Percentiles rank a stretch among this genome's conserved stretches.
phyloP scores from a whole-genome alignment of 495 filamentous ascomycete genomes.

The Neurospora sp. region DNA sequence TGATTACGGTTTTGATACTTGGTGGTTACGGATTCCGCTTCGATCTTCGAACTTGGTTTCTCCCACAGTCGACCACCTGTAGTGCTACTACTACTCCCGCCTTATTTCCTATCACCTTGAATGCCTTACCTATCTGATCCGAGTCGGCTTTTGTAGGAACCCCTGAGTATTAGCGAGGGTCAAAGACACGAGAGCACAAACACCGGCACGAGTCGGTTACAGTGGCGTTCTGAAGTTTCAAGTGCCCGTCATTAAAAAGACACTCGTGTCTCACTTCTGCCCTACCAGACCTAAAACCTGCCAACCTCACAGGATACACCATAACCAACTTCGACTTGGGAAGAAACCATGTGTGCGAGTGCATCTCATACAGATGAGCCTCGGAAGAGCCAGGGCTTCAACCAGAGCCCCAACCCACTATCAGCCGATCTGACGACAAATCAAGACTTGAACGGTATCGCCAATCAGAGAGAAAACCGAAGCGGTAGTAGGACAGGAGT shows the following conservation, averaged over 20 bases:
- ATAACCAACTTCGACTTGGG: neutral
- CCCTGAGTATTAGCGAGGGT: neutral
- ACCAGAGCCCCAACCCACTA: conserved; percentile 47
- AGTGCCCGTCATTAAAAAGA: neutral
- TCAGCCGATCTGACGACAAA: conserved; percentile 47
- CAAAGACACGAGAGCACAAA: neutral
- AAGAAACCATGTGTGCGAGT: conserved; percentile 40
- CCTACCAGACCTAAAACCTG: neutral
- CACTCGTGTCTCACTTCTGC: neutral
- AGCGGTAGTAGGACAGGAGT: neutral
- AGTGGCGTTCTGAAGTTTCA: neutral
- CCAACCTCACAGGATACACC: neutral
- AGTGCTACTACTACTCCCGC: neutral
- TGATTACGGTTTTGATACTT: too few species aligned
- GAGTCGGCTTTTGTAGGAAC: neutral
- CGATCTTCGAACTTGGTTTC: neutral
- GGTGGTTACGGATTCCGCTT: too few species aligned
- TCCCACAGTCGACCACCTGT: neutral
- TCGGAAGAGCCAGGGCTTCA: conserved; percentile 38
- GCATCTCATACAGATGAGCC: conserved; percentile 46
- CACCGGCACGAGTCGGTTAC: neutral
- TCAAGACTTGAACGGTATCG: conserved; percentile 47
- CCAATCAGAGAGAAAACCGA: conserved; percentile 33
- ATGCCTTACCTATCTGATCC: neutral
- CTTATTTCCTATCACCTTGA: neutral